These are phyloP conservation scores for Potentilla sterilis DNA, from an alignment of 306 rosid species.

Conservation along the genomic window DNA sequence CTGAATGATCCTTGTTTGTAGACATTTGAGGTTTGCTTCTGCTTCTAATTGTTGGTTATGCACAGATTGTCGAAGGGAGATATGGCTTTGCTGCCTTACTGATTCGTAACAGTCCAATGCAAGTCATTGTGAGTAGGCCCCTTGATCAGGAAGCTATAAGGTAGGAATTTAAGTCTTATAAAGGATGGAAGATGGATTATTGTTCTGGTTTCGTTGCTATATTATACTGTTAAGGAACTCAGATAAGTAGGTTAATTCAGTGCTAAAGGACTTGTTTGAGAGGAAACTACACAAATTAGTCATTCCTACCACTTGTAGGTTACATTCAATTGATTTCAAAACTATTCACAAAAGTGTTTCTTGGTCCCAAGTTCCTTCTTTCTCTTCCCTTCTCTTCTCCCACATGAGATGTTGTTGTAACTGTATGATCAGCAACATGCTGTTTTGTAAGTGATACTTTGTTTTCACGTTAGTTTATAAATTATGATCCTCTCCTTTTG, in stretches of 20 bases:
- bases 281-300: constrained; percentile 25
- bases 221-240: constrained; percentile 19
- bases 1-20: constrained; percentile 30
- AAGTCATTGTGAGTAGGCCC: constrained; percentile 23
- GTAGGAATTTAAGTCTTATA: constrained; percentile 28
- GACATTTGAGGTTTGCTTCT: constrained; percentile 20
- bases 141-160: constrained; percentile 31
- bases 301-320: constrained; percentile 19
- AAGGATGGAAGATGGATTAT: constrained; percentile 12
- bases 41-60: constrained; percentile 17
- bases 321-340: neutral
- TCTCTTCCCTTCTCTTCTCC: neutral
- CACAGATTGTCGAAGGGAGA: constrained; percentile 15
- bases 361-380: neutral
- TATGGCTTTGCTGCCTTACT: constrained; percentile 20
- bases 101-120: constrained; percentile 20
- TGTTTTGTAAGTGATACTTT: constrained; percentile 11
- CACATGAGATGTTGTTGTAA: constrained; percentile 22
- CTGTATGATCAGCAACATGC: constrained; percentile 10
- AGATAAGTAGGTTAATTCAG: constrained; percentile 15
- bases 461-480: neutral
- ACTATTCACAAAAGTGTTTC: neutral
- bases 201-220: neutral
- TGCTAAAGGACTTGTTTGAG: constrained; percentile 18
- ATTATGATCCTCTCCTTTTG: neutral